phyloP scores from a whole-genome alignment of 352 stramenopile species.

The Phytophthora fragariaefolia region DNA sequence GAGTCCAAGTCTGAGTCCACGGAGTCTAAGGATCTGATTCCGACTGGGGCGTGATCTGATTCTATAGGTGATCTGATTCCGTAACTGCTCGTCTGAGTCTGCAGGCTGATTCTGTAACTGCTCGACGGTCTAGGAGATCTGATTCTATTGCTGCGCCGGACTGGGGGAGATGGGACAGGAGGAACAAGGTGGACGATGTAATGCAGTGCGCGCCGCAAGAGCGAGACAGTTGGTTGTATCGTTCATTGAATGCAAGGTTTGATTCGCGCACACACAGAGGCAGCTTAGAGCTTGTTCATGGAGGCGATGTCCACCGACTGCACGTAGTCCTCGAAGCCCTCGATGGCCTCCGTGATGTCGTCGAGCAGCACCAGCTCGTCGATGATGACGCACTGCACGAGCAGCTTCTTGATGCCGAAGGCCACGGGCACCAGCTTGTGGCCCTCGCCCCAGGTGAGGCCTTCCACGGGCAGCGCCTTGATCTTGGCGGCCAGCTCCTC shows the following conservation, averaged over 20 bases:
- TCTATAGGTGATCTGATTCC: too few species aligned
- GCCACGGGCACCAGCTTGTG: slow-evolving; percentile 87
- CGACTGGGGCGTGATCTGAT: too few species aligned
- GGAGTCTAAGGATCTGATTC: too few species aligned
- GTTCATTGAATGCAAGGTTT: neutral
- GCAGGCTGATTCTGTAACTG: too few species aligned
- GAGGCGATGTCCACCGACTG: slow-evolving; percentile 85
- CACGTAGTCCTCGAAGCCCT: slow-evolving; percentile 83
- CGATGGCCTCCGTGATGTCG: slow-evolving; percentile 85
- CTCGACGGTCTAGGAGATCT: too few species aligned
- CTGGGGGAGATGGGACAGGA: too few species aligned
- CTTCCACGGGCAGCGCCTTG: slow-evolving; percentile 73
- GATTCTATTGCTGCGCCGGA: too few species aligned
- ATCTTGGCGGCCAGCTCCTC: slow-evolving; percentile 78
- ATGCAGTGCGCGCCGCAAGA: neutral
- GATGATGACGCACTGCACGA: slow-evolving; percentile 83
- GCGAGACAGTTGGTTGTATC: neutral
- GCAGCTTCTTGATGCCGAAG: slow-evolving; percentile 89
- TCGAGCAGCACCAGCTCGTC: slow-evolving; percentile 82
- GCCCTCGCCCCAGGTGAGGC: slow-evolving; percentile 81
- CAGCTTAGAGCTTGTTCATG: slow-evolving; percentile 89
- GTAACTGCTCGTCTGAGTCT: too few species aligned
- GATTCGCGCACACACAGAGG: neutral
- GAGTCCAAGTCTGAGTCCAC: too few species aligned
- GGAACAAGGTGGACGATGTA: neutral